Percentiles rank a stretch among this genome's conserved stretches.
phyloP scores from a whole-genome alignment of 257 asterid species.

The Fraxinus anomala region DNA sequence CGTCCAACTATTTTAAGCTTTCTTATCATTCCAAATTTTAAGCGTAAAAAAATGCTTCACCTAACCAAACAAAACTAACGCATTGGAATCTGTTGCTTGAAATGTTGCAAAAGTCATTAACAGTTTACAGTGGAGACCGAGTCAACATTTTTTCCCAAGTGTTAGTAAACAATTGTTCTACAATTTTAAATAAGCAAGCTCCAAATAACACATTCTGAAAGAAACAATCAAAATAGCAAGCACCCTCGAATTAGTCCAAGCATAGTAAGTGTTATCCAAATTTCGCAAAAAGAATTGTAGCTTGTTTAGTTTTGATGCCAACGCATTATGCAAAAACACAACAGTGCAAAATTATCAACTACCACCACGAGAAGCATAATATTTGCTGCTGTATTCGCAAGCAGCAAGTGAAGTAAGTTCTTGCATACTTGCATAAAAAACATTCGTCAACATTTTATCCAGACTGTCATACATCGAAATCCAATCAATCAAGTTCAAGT shows the following conservation, averaged over 20 bases:
- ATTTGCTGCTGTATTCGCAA: no score
- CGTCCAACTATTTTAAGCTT: background rate
- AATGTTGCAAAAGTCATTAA: background rate
- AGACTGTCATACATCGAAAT: background rate
- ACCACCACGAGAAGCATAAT: background rate
- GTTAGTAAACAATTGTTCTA: background rate
- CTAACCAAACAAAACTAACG: background rate
- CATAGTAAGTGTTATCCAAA: background rate
- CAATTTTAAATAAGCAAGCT: background rate
- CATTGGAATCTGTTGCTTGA: background rate
- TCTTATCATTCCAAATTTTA: background rate
- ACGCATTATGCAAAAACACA: background rate
- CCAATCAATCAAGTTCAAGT: background rate
- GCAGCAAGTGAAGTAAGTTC: background rate
- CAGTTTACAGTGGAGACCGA: background rate
- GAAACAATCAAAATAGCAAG: background rate
- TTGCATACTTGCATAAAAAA: background rate
- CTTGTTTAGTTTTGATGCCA: background rate
- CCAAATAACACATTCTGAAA: background rate
- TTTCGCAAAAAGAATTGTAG: background rate
- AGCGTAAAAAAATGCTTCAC: background rate
- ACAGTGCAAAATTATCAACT: background rate
- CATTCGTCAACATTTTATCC: background rate
- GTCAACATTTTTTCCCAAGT: background rate
- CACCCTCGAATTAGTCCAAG: background rate